Evolutionary conservation across 805 yeast species (phyloP), one percentile per base, ranked within the genome.

Genomic region (Saccharomycopsis guyanensis): DNA sequence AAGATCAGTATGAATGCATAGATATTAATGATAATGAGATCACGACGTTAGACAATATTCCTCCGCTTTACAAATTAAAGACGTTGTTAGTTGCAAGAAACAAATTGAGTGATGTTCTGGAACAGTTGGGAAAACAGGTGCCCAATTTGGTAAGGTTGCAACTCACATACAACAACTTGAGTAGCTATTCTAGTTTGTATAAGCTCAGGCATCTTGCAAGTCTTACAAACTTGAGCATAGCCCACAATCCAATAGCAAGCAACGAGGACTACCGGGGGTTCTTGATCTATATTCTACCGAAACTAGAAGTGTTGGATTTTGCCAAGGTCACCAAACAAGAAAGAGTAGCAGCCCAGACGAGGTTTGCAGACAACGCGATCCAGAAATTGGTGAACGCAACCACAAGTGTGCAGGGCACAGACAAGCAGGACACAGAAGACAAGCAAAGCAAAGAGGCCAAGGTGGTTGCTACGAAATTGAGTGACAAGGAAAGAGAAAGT

Each of bases 11-110:
- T 59, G 80, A 71, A 50, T 76, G 71, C 13, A 62, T 91, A 2
- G 97, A 91, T 59, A 58, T 91, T 27, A 76, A 91, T 0, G 80
- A 82, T 57, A 91, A 91, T 62, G 81, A 76, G 29, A 63, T 91
- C n/a, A 62, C 70, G 1, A 69, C 68, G 2, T 53, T 91, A 4
- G 69, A 72, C 13, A 69, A 66, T 56, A 68, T 75, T 32, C 86
- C 81, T 0, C 56, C 49, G 18, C 57, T 72, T 35, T 42, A 45
- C 27, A 71, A 69, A 34, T 56, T 75, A 42, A 70, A 69, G 38
- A 73, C 82, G 0, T 55, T 91, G 2, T 65, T 88, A 6, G 55
- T 80, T 19, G 81, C 83, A 0, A 72, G 77, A 49, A 91, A 91
- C 60, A 65, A 73, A 50, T 75, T 88, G 2, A 51, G 66, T 2